These are phyloP conservation scores for Paramecium octaurelia DNA, from an alignment of 73 alveolate genomes.

Conservation along the genomic window DNA sequence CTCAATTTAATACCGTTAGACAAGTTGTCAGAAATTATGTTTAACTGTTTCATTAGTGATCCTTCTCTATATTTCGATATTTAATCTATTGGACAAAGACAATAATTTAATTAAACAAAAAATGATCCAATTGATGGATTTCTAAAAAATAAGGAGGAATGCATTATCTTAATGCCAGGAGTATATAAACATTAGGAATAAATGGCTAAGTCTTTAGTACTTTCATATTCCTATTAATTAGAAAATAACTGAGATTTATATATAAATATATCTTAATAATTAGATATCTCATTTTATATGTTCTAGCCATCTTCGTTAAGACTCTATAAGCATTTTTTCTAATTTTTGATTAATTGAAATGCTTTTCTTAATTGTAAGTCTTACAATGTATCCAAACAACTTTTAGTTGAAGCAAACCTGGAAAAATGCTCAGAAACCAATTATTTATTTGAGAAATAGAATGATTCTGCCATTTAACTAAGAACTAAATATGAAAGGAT, in stretches of 20 bases:
- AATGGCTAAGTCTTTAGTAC: conserved; percentile 73
- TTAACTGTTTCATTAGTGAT: conserved; percentile 72
- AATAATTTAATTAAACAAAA: conserved; percentile 79
- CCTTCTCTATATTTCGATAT: conserved; percentile 87
- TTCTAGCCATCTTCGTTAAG: not conserved
- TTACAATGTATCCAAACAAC: not conserved
- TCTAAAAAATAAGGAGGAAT: conserved; percentile 85
- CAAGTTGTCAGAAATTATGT: conserved; percentile 73
- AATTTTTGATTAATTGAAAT: too few species aligned
- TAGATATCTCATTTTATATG: not conserved
- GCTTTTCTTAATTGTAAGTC: not conserved
- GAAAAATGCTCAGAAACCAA: not conserved
- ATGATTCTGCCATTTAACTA: not conserved
- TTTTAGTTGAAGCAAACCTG: too few species aligned
- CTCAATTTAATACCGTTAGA: conserved; percentile 40
- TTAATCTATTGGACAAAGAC: conserved; percentile 87
- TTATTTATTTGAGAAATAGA: not conserved
- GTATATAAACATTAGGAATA: conserved; percentile 81
- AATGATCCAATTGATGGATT: conserved; percentile 97
- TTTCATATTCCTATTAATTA: conserved; percentile 40
- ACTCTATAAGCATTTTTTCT: not conserved
- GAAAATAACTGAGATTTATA: conserved; percentile 1
- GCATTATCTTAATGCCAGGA: conserved; percentile 88
- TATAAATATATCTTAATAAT: not conserved
- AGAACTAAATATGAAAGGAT: not conserved